These are phyloP conservation scores for Cladosporium sp. DNA, from an alignment of 2,329 filamentous ascomycete species.

Conservation along the genomic window DNA sequence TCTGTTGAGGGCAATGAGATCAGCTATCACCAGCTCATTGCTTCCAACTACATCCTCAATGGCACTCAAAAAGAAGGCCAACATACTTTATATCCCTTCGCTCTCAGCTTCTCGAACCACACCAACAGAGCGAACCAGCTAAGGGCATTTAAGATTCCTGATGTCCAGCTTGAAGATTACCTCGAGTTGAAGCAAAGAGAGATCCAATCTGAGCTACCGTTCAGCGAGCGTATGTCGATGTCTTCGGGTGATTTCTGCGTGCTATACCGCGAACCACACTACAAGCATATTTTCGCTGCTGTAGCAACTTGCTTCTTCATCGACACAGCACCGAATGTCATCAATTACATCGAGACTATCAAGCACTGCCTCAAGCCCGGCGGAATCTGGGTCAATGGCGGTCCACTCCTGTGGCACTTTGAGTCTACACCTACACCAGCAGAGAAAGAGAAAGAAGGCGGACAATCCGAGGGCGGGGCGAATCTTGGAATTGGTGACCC, in stretches of 20 bases:
- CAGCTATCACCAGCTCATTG: slow-evolving; percentile 92
- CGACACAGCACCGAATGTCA: slow-evolving; percentile 90
- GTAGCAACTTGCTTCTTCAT: slow-evolving; percentile 93
- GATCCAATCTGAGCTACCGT: slow-evolving; percentile 24
- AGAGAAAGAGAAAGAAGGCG: slow-evolving; percentile 45
- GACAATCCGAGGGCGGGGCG: slow-evolving; percentile 4
- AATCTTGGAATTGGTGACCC: slow-evolving; percentile 66
- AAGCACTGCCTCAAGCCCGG: slow-evolving; percentile 69
- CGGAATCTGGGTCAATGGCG: slow-evolving; percentile 83
- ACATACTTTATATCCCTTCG: slow-evolving; percentile 79
- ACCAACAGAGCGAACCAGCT: slow-evolving; percentile 69
- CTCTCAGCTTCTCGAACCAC: slow-evolving; percentile 85
- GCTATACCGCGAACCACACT: slow-evolving; percentile 65
- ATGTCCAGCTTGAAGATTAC: slow-evolving; percentile 52
- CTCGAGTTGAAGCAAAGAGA: slow-evolving; percentile 26
- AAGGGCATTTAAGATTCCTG: slow-evolving; percentile 68
- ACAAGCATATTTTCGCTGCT: slow-evolving; percentile 66
- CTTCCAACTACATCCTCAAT: slow-evolving; percentile 73
- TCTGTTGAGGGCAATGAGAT: slow-evolving; percentile 85
- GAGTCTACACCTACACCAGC: slow-evolving; percentile 60
- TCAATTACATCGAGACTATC: slow-evolving; percentile 84
- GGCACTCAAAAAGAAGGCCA: slow-evolving; percentile 55
- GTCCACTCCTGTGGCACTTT: slow-evolving; percentile 93
- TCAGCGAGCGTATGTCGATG: slow-evolving; percentile 78
- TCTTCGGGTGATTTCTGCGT: slow-evolving; percentile 87